Base-by-base conservation (phyloP, 169 alveolate species). In the Eimeria brunetti region DNA sequence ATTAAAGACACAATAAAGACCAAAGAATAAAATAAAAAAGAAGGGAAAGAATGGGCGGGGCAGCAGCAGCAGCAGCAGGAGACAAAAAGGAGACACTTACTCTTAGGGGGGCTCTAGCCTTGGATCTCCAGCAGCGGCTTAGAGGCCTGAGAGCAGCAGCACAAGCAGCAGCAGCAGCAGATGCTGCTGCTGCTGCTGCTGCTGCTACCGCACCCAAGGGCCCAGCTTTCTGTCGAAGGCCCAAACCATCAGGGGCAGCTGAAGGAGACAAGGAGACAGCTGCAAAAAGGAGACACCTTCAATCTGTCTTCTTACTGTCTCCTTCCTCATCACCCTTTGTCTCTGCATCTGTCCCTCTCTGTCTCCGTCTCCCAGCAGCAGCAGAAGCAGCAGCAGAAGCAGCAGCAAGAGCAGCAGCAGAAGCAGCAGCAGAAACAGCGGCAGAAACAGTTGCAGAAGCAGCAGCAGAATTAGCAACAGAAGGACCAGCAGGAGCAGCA, bases 121-220 rank as follows among this genome's bases (percentile, higher is more conserved):
- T n/a, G n/a, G n/a, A 27, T 3, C 78, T 67, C 78, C 78, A 67
- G 78, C 62, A 53, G 24, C 62, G 18, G 62, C 44, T 24, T 27
- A 67, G 78, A 24, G 38, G 38, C 12, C 78, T 14, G 38, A 67
- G 18, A 67, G 78, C 78, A 67, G 38, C 78, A 1, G 8, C 78
- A 67, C 16, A 14, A 30, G 49, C 84, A 73, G 22, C 56, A 38
- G n/a, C n/a, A n/a, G n/a, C n/a, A n/a, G n/a, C n/a, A n/a, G n/a
- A n/a, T n/a, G 85, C 85, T 12, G 58, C 85, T n/a, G 58, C 85
- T n/a, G 85, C 56, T 12, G 85, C 85, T 36, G 53, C 85, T 11
- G 85, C 51, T n/a, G 51, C 85, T 75, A 56, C 85, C 2, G 85
- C 11, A 36, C 58, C 58, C n/a, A 75, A 22, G 51, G n/a, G n/a